Evolutionary conservation across 176 grass and related monocot genomes (phyloP).

Genomic region (Oryza punctata): DNA sequence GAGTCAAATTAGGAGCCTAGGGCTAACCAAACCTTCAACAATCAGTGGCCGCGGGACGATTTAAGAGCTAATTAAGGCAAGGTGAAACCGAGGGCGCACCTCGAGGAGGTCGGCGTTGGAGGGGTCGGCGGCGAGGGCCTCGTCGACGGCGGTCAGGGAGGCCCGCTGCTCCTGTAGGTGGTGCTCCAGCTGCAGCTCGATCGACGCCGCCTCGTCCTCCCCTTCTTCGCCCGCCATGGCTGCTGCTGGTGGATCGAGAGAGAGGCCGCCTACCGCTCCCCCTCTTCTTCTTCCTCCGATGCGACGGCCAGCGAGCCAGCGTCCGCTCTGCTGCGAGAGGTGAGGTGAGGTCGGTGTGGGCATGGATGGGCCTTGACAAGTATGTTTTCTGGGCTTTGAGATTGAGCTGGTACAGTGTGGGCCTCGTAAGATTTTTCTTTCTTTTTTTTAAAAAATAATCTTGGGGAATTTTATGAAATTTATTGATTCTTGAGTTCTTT

Average conservation of each 20-base stretch:
- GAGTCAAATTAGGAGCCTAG: background rate
- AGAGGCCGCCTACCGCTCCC: background rate
- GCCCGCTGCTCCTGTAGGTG: slow-evolving; percentile 84
- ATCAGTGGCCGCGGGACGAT: background rate
- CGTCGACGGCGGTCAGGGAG: slow-evolving; percentile 76
- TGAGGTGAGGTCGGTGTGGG: background rate
- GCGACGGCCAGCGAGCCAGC: background rate
- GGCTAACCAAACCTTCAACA: background rate
- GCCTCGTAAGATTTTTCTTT: too few relatives aligned
- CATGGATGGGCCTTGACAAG: background rate
- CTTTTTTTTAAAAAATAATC: too few relatives aligned
- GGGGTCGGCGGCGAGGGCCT: slow-evolving; percentile 80
- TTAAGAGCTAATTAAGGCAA: background rate
- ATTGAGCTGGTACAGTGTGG: too few relatives aligned
- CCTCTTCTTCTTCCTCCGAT: background rate
- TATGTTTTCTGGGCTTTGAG: background rate
- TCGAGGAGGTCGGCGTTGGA: slow-evolving; percentile 72
- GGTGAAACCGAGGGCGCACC: slow-evolving; percentile 39
- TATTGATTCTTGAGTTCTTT: too few relatives aligned
- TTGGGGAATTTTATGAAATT: too few relatives aligned
- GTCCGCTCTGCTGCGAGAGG: background rate
- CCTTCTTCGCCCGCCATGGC: slow-evolving; percentile 56
- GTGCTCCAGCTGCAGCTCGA: slow-evolving; percentile 86
- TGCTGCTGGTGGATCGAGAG: background rate
- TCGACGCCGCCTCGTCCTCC: slow-evolving; percentile 46